Conservation (phyloP, 2,329 filamentous ascomycete genomes). For the Cordyceps cicadae region DNA sequence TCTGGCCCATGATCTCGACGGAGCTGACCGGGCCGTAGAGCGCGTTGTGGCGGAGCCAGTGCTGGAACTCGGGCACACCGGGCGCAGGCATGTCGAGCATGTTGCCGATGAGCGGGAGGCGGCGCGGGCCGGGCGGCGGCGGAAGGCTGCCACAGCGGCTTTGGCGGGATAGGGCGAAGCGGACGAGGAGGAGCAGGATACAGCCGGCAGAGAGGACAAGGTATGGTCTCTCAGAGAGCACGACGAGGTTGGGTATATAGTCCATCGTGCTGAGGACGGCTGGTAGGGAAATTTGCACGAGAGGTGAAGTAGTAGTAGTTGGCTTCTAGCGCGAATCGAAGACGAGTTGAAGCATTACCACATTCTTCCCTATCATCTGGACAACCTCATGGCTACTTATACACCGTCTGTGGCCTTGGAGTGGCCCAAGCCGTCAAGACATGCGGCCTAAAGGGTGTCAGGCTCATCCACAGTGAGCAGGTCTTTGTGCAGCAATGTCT, state of each 20-base stretch:
- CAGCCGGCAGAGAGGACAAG: neutral
- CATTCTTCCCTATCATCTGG: neutral
- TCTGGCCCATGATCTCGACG: slow-evolving; percentile 20
- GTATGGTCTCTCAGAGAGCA: neutral
- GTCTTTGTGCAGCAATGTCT: neutral
- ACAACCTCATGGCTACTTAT: neutral
- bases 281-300: neutral
- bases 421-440: neutral
- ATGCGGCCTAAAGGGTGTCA: neutral
- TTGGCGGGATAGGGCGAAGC: neutral
- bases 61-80: slow-evolving; percentile 21
- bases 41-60: slow-evolving; percentile 28
- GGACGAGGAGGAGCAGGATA: neutral
- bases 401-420: neutral
- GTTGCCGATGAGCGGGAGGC: slow-evolving; percentile 36
- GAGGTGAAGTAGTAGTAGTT: neutral
- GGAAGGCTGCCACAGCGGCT: neutral
- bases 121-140: slow-evolving; percentile 20
- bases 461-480: neutral
- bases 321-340: no score
- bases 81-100: slow-evolving; percentile 32
- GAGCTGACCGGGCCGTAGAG: slow-evolving; percentile 21
- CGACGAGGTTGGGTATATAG: neutral
- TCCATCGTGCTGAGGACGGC: neutral
- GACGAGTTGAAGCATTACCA: neutral